Base-by-base conservation (phyloP, 2,329 filamentous ascomycete species). In the Sclerotiophoma versabilis region DNA sequence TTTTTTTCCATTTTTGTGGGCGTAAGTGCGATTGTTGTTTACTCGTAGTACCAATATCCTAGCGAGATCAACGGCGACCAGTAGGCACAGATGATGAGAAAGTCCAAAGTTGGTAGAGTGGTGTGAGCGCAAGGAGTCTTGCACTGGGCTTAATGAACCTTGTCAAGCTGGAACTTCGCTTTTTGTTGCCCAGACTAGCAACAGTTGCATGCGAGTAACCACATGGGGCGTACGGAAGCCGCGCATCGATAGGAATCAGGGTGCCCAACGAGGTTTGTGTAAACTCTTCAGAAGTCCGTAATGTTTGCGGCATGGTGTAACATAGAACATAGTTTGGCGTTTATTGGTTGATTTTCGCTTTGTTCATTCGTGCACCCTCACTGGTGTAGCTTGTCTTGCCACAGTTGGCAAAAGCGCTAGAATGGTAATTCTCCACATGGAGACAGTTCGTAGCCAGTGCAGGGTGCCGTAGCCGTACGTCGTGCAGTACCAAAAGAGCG, bases 121-220 rank as follows among this genome's bases (percentile, higher is more conserved):
- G n/a, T 39, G 52, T 43, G 26, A 42, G 19, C 10, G 32, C 23
- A 15, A 47, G 14, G 9, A 25, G 6, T n/a, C 12, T 23, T 37
- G 23, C 30, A n/a, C 11, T 29, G 19, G 15, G 32, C 37, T 44
- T 15, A 23, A 19, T 22, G 22, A 22, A 12, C 9, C 48, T 47
- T 59, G 53, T 54, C 52, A 44, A 41, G 37, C 51, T 60, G 48
- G 46, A 26, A 33, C 17, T 38, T 66, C 63, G 65, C 61, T 62
- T 62, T 57, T 48, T 53, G 42, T 60, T 66, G 51, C 65, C 63
- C 44, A 51, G 53, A 50, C 32, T 26, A 62, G 58, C 30, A 20
- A 42, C 29, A 53, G 49, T 38, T 66, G 62, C 65, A 63, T 56
- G 17, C 33, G 22, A 46, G 41, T 57, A 46, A 41, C 52, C 50